phyloP scores from a whole-genome alignment of 2,329 filamentous ascomycete species.

The Sporothrix curviconia region DNA sequence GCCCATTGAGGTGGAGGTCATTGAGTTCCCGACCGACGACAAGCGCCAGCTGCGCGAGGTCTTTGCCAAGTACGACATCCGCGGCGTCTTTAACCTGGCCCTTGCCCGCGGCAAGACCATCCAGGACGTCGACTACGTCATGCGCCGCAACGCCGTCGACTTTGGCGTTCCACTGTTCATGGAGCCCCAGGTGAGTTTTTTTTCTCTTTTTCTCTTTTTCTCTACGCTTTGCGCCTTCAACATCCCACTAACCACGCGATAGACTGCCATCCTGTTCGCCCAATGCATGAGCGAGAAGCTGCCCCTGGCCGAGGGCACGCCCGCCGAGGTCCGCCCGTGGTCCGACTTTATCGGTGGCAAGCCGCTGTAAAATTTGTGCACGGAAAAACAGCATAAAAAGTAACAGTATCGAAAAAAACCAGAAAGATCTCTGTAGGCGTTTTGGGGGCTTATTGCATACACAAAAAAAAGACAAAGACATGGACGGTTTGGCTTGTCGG shows the following conservation, averaged over 20 bases:
- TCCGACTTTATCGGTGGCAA: slow-evolving; percentile 89
- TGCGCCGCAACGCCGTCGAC: slow-evolving; percentile 96
- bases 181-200: slow-evolving; percentile 83
- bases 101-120: slow-evolving; percentile 75
- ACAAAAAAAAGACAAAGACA: slow-evolving; percentile 9
- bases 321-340: slow-evolving; percentile 86
- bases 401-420: too few species aligned
- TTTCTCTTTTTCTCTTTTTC: background rate
- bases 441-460: slow-evolving; percentile 5
- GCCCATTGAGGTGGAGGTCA: slow-evolving; percentile 71
- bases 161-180: slow-evolving; percentile 97
- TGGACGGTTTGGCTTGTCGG: background rate
- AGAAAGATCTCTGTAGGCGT: slow-evolving; percentile 9
- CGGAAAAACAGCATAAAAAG: background rate
- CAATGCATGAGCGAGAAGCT: slow-evolving; percentile 97
- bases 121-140: slow-evolving; percentile 92
- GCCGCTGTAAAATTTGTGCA: slow-evolving; percentile 53
- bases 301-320: slow-evolving; percentile 79
- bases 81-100: slow-evolving; percentile 91
- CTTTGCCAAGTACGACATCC: slow-evolving; percentile 94
- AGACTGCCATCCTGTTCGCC: slow-evolving; percentile 94
- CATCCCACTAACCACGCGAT: slow-evolving; percentile 3
- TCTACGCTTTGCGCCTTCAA: slow-evolving; percentile 1
- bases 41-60: slow-evolving; percentile 92
- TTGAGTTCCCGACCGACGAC: slow-evolving; percentile 94